Base-by-base conservation (phyloP, 2,329 filamentous ascomycete species). In the Rhinocladiella similis region DNA sequence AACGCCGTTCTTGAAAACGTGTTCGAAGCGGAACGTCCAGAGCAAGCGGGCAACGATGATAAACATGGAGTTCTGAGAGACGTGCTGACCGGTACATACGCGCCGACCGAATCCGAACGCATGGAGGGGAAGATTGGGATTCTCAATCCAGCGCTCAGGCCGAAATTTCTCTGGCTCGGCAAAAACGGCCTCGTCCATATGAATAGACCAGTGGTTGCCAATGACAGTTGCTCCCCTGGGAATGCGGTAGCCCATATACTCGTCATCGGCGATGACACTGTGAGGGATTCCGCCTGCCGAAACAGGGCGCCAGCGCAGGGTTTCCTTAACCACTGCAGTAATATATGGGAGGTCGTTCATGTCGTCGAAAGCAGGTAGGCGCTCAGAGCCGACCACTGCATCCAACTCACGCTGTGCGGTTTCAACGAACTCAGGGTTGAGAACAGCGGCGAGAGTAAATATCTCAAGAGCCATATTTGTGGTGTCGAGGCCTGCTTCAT, bases 81-180 rank as follows among this genome's bases (percentile, higher is more conserved):
- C 66, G 56, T 66, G 61, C 12, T 68, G 53, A 0, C 71, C 72
- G 0, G 69, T 76, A 50, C 75, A 79, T n/a, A 75, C 66, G 3
- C 83, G 71, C 7, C 81, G 70, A 0, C 82, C 82, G 64, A 83
- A 84, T 0, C 78, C 83, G 59, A 85, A 81, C 50, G 77, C 80
- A 0, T 81, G 78, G 1, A 82, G 79, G 3, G 47, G 48, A 74
- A 71, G 74, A 56, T 75, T 70, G 1, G 69, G 70, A 47, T 78
- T 27, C 35, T 58, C 47, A 18, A 54, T 38, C 56, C 56, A 55
- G 10, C 53, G 53, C 18, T 39, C 36, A n/a, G 36, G 36, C 7
- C 6, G 36, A 18, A 39, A 39, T 39, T 18, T 39, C 13, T n/a
- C 6, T 6, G 36, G 36, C 9, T 39, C 36, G 14, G 36, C 14